phyloP scores from a whole-genome alignment of 2,329 filamentous ascomycete genomes.

The Fusarium austroafricanum region DNA sequence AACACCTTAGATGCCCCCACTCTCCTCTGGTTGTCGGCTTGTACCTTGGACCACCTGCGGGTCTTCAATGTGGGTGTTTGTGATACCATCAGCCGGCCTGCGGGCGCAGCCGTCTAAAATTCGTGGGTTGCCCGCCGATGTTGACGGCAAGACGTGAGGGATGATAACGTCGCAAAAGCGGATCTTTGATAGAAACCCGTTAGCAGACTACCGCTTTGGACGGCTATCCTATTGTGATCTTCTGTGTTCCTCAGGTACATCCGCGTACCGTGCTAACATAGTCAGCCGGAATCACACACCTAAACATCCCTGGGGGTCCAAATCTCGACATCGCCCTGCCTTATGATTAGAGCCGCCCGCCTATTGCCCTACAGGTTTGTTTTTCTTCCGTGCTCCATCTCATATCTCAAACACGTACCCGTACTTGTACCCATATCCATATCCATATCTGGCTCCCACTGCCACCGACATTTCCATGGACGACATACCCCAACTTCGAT shows the following conservation, averaged over 20 bases:
- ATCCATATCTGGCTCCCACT: conserved; percentile 30
- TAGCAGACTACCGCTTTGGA: conserved; percentile 27
- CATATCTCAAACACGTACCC: conserved; percentile 19
- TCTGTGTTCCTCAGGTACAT: conserved; percentile 9
- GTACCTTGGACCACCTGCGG: conserved; percentile 38
- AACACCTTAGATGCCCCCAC: conserved; percentile 31
- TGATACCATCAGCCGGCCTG: conserved; percentile 47
- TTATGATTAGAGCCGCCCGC: conserved; percentile 47
- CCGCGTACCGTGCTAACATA: conserved; percentile 39
- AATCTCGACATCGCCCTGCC: conserved; percentile 49
- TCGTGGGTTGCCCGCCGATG: conserved; percentile 41
- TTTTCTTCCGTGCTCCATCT: conserved; percentile 30
- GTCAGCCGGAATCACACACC: conserved; percentile 41
- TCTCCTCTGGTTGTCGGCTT: conserved; percentile 34
- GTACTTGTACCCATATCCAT: not conserved
- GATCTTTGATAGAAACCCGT: conserved; percentile 21
- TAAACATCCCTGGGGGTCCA: conserved; percentile 44
- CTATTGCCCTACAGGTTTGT: conserved; percentile 24
- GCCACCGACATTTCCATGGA: conserved; percentile 45
- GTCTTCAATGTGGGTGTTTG: conserved; percentile 47
- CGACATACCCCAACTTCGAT: conserved; percentile 39
- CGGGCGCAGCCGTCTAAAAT: conserved; percentile 47
- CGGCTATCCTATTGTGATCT: conserved; percentile 1
- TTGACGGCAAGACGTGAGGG: conserved; percentile 41
- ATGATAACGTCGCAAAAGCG: conserved; percentile 46